These are phyloP conservation scores for Vitis hybrid DNA, from an alignment of 177 flowering plant genomes.

Conservation along the genomic window DNA sequence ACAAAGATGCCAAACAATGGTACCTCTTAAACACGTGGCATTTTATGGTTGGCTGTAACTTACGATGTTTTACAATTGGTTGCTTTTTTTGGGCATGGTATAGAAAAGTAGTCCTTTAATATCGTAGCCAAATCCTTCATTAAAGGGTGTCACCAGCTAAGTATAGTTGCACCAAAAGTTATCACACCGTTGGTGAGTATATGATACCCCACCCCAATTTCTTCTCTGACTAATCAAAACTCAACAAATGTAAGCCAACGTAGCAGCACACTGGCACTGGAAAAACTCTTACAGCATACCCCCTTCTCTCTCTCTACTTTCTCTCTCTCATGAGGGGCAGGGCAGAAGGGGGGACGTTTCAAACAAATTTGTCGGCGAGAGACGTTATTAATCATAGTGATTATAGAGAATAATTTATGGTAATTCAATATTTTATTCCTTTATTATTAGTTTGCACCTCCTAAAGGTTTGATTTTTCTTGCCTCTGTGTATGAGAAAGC, in stretches of 20 bases:
- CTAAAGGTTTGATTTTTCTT: conserved; percentile 4
- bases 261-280: not conserved
- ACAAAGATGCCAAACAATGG: too few relatives aligned
- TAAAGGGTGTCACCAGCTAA: not conserved
- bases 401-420: conserved; percentile 10
- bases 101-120: too few relatives aligned
- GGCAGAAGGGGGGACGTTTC: conserved; percentile 23
- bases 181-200: not conserved
- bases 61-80: too few relatives aligned
- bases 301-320: not conserved
- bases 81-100: too few relatives aligned
- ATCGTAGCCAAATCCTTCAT: too few relatives aligned
- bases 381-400: conserved; percentile 30
- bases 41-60: too few relatives aligned
- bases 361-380: conserved; percentile 38
- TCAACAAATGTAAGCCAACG: conserved; percentile 11
- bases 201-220: not conserved
- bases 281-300: not conserved
- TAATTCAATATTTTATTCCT: conserved; percentile 9
- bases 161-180: not conserved
- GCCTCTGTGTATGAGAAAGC: conserved; percentile 11
- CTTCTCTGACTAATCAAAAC: not conserved
- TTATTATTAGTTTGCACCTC: conserved; percentile 1
- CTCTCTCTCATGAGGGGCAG: conserved; percentile 15
- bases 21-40: too few relatives aligned